phyloP scores from a whole-genome alignment of 371 early-diverging fungal genomes.

The Mucor irregularis region DNA sequence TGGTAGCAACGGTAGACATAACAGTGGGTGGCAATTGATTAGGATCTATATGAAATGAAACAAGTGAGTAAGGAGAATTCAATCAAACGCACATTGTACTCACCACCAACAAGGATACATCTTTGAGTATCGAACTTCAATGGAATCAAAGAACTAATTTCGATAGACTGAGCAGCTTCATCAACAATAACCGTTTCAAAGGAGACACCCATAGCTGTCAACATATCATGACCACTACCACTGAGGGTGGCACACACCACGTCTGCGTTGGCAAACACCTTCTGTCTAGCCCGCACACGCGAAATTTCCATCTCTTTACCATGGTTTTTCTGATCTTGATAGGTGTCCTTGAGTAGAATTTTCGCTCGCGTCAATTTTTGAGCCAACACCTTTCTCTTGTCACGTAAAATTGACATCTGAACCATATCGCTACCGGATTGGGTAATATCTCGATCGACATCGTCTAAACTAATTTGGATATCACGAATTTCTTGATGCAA shows the following conservation, averaged over 20 bases:
- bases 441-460: constrained; percentile 51
- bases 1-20: constrained; percentile 71
- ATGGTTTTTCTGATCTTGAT: constrained; percentile 44
- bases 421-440: constrained; percentile 33
- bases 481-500: constrained; percentile 38
- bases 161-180: constrained; percentile 97
- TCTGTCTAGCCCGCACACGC: constrained; percentile 58
- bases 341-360: constrained; percentile 46
- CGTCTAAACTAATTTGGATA: constrained; percentile 51
- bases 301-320: constrained; percentile 52
- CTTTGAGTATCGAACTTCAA: constrained; percentile 80
- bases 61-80: background rate
- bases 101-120: constrained; percentile 93
- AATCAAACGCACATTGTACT: background rate
- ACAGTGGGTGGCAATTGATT: constrained; percentile 97
- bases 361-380: constrained; percentile 36
- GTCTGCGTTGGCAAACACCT: constrained; percentile 72
- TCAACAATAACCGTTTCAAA: constrained; percentile 93
- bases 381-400: constrained; percentile 25
- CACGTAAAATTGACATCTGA: constrained; percentile 27
- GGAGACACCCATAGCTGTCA: constrained; percentile 59
- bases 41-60: constrained; percentile 66
- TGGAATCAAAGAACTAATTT: constrained; percentile 90
- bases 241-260: constrained; percentile 84
- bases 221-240: constrained; percentile 86